These are phyloP conservation scores for Taiozyma onychis DNA, from an alignment of 1,139 yeast genomes.

Conservation along the genomic window DNA sequence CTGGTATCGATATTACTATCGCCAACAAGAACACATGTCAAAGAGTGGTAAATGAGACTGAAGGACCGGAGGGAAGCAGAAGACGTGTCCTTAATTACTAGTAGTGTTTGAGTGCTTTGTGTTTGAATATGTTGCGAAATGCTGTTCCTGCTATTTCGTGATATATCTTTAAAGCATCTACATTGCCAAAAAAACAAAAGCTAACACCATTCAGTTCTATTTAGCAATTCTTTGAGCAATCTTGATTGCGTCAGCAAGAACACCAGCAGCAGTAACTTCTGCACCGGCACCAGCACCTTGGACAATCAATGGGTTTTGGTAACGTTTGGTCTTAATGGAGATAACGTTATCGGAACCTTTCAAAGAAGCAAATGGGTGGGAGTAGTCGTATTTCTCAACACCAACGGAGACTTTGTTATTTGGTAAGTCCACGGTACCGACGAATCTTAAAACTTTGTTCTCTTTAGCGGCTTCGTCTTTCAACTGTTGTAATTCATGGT, in stretches of 20 bases:
- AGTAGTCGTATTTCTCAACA: conserved; percentile 73
- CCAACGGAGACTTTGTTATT: conserved; percentile 73
- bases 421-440: conserved; percentile 81
- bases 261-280: conserved; percentile 98
- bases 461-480: conserved; percentile 79
- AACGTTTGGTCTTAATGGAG: conserved; percentile 85
- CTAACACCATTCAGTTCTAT: conserved; percentile 4
- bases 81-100: too few relatives aligned
- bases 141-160: too few relatives aligned
- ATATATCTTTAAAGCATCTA: not conserved
- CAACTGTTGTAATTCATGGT: conserved; percentile 67
- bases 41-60: too few relatives aligned
- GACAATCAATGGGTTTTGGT: conserved; percentile 84
- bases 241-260: conserved; percentile 86
- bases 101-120: too few relatives aligned
- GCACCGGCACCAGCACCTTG: conserved; percentile 99
- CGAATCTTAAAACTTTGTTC: conserved; percentile 85
- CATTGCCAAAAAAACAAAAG: not conserved
- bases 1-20: too few relatives aligned
- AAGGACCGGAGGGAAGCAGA: too few relatives aligned
- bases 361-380: conserved; percentile 94
- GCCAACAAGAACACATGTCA: too few relatives aligned
- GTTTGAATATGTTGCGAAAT: too few relatives aligned
- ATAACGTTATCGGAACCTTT: conserved; percentile 96
- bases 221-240: conserved; percentile 71